Base-by-base conservation (phyloP, 768 basidiomycete genomes). In the Phylloporus arenicola region DNA sequence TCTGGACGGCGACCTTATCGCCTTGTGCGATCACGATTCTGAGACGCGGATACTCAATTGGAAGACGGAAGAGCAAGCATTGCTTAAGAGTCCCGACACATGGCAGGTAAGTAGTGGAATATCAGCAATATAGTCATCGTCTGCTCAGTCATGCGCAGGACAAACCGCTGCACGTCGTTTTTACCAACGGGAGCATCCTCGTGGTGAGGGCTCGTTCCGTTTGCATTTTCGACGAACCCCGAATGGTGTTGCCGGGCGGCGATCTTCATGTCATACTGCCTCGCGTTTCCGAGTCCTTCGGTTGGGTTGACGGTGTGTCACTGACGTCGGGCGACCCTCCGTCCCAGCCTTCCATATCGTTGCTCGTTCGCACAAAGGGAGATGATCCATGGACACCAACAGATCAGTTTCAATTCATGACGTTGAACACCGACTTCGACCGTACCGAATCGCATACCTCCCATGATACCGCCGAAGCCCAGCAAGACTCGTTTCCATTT, bases 251-350 rank as follows among this genome's bases (percentile, higher is more conserved):
- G 22, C 56, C 55, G 9, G 54, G 49, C 0, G 39, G 56, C 8
- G 24, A 54, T 25, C 59, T 62, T 11, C 45, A 56, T 29, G 48
- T 45, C 4, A 47, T 51, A 4, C 49, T 68, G 0, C 73, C 77
- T 47, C 46, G 58, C 1, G 69, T 76, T 0, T 60, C 73, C 34
- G 75, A 73, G 1, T 78, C 79, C 3, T 84, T 84, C 56, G 84
- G 84, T 14, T 86, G 84, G 84, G 75, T 84, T 13, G 84, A 86
- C 47, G 78, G 79, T 8, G 71, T 82, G 33, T 75, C 75, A 2
- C 72, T 78, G 2, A 54, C 69, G 1, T 54, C 63, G 50, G 40
- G 43, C 16, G 47, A 55, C 11, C 22, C 45, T 17, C 29, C 37
- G 1, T 29, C 45, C 30, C 56, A 44, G 12, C 37, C 49, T 19